These are phyloP conservation scores for Cutaneotrichosporon spelunceum DNA, from an alignment of 1,284 basidiomycete species.

Conservation along the genomic window DNA sequence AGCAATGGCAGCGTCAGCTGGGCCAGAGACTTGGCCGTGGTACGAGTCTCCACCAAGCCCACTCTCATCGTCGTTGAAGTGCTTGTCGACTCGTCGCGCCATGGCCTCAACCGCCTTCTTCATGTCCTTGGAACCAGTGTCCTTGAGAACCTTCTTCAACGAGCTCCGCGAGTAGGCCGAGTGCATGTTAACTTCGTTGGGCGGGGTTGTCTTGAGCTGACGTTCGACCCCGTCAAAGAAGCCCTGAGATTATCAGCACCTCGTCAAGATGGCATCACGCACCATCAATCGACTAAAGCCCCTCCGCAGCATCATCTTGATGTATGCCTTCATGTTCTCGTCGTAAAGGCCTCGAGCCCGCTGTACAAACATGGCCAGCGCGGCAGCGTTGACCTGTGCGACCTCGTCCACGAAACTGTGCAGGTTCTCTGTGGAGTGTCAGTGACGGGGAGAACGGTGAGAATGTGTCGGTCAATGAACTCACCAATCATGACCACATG, in stretches of 20 bases:
- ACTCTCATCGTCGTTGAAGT: conserved; percentile 60
- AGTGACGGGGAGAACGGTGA: neutral
- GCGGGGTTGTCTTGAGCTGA: conserved; percentile 71
- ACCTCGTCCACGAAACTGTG: conserved; percentile 84
- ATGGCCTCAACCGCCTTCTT: conserved; percentile 77
- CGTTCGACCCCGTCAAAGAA: conserved; percentile 90
- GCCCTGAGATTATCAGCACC: conserved; percentile 59
- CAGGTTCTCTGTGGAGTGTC: conserved; percentile 75
- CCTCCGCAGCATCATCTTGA: conserved; percentile 79
- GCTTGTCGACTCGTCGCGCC: conserved; percentile 90
- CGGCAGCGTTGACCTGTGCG: conserved; percentile 59
- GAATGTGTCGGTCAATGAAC: conserved; percentile 37
- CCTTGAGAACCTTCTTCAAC: conserved; percentile 80
- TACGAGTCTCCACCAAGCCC: neutral
- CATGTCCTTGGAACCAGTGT: conserved; percentile 81
- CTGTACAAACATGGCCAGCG: conserved; percentile 66
- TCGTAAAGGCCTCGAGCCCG: conserved; percentile 80
- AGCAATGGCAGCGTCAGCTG: conserved; percentile 51
- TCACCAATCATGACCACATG: conserved; percentile 90
- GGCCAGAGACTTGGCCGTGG: neutral
- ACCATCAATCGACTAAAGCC: conserved; percentile 86
- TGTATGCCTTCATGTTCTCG: conserved; percentile 79
- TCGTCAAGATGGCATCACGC: conserved; percentile 41
- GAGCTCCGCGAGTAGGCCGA: conserved; percentile 71
- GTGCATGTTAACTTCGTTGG: conserved; percentile 71